phyloP scores from a whole-genome alignment of 2,329 filamentous ascomycete species.

The Talaromyces islandicus region DNA sequence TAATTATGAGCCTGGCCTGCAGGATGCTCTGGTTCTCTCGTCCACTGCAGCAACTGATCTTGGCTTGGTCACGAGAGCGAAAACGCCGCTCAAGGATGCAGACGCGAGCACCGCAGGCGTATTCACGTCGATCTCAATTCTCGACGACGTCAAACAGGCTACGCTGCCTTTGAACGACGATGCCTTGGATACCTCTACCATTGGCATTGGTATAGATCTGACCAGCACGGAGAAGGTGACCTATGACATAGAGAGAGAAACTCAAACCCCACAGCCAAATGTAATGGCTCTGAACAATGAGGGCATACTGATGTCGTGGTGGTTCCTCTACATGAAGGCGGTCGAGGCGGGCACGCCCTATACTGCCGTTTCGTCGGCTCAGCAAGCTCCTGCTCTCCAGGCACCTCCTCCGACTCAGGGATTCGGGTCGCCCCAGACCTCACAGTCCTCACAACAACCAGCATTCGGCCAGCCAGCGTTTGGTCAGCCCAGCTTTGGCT shows the following conservation, averaged over 20 bases:
- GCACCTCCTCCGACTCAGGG: slow-evolving; percentile 9
- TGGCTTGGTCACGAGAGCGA: slow-evolving; percentile 70
- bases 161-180: slow-evolving; percentile 64
- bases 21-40: slow-evolving; percentile 74
- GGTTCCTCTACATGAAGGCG: slow-evolving; percentile 85
- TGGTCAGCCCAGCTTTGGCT: slow-evolving; percentile 21
- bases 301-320: slow-evolving; percentile 79
- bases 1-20: slow-evolving; percentile 72
- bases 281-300: slow-evolving; percentile 84
- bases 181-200: slow-evolving; percentile 65
- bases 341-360: slow-evolving; percentile 69
- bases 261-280: slow-evolving; percentile 72
- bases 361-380: slow-evolving; percentile 55
- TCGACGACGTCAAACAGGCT: slow-evolving; percentile 69
- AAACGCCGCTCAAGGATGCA: slow-evolving; percentile 57
- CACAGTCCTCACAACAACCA: slow-evolving; percentile 1
- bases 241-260: slow-evolving; percentile 37
- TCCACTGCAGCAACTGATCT: slow-evolving; percentile 77
- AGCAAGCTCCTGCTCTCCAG: slow-evolving; percentile 14
- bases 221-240: slow-evolving; percentile 69
- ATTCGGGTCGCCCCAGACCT: slow-evolving; percentile 11
- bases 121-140: slow-evolving; percentile 67
- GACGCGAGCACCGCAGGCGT: slow-evolving; percentile 54
- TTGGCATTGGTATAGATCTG: slow-evolving; percentile 79
- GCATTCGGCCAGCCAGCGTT: slow-evolving; percentile 19